Evolutionary conservation across 495 filamentous ascomycete genomes (phyloP), one percentile per base, ranked within the genome.

Genomic region (Penicillium taxi): DNA sequence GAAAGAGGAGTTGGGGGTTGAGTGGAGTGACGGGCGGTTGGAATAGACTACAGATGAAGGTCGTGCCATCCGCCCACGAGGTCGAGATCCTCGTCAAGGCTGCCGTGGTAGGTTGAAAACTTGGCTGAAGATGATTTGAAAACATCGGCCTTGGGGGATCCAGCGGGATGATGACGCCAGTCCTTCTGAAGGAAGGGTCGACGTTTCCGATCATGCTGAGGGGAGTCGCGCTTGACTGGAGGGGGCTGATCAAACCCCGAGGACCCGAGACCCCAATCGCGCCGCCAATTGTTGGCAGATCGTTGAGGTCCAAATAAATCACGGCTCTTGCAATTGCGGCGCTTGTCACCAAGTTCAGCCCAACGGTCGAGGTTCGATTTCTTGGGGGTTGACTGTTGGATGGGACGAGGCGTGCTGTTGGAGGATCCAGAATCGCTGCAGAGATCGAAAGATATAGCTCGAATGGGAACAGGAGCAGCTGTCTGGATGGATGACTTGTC

Each of bases 31-130:
- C n/a, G n/a, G 26, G 27, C 39, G 13, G 31, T 18, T 20, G 14
- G 28, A 14, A 28, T 36, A 42, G 37, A 41, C 44, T 71, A 73
- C 47, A 72, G 59, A 41, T 67, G 68, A 40, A 70, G 64, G 32
- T 84, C 78, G 50, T 82, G 73, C 82, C 84, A 91, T 59, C 80
- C 84, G 66, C 86, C 88, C 74, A 94, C 84, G 73, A 87, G 88
- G 72, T 89, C 86, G 55, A 83, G 61, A 56, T 87, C 85, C 50
- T 79, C 78, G 53, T 83, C 74, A 54, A 80, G 66, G 48, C 69
- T 68, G 46, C 71, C 75, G 50, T 77, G 75, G 14, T 70, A 62
- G 13, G 55, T 26, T 13, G 45, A 37, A 14, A 41, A 34, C 32
- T 58, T 62, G 41, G 25, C 28, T 14, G 42, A 44, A 37, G 45